These are phyloP conservation scores for Leishmania arabica DNA, from an alignment of 208 protist species.

Conservation along the genomic window DNA sequence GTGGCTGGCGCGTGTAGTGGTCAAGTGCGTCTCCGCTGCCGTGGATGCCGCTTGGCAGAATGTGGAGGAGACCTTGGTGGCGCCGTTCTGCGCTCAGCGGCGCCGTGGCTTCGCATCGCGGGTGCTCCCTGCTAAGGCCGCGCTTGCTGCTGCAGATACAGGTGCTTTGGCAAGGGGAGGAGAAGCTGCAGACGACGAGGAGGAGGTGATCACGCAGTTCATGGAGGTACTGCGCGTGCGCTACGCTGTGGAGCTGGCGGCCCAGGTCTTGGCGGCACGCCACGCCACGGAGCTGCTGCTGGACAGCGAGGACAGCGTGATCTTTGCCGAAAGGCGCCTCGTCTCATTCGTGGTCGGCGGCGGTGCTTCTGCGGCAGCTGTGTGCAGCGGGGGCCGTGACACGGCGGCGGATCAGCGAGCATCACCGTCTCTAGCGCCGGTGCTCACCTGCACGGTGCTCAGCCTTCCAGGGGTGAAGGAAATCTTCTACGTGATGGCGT, in stretches of 20 bases:
- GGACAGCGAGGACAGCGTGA: constrained; percentile 52
- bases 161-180: not conserved
- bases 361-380: not conserved
- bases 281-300: constrained; percentile 48
- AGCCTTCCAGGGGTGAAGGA: constrained; percentile 52
- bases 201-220: constrained; percentile 36
- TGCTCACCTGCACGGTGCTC: constrained; percentile 39
- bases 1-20: constrained; percentile 27
- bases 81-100: constrained; percentile 14
- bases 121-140: not conserved
- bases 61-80: constrained; percentile 21
- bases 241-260: constrained; percentile 62
- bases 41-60: constrained; percentile 38
- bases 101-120: not conserved
- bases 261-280: constrained; percentile 48
- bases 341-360: constrained; percentile 8
- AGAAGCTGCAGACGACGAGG: constrained; percentile 29
- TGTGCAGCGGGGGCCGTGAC: not conserved
- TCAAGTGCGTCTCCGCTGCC: constrained; percentile 25
- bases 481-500: constrained; percentile 70
- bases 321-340: constrained; percentile 42
- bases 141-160: not conserved
- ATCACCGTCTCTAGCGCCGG: constrained; percentile 3
- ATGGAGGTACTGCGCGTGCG: constrained; percentile 60
- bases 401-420: not conserved